phyloP scores from a whole-genome alignment of 1,139 yeast genomes.

The Debaryomyces nepalensis region DNA sequence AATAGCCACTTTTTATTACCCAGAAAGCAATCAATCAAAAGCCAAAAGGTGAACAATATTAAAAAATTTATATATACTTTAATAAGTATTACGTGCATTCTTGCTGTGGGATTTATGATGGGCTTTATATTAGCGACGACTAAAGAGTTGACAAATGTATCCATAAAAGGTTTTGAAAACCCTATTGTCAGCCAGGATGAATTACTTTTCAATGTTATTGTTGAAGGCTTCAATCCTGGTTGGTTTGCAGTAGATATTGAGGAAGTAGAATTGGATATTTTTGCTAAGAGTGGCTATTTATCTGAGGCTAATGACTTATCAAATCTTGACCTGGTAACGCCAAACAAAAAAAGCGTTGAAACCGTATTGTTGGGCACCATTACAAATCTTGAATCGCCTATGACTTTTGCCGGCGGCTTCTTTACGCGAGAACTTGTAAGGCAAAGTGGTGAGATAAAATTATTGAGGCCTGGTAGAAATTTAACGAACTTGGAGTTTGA shows the following conservation, averaged over 20 bases:
- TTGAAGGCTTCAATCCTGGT: slow-evolving; percentile 88
- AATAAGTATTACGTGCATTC: slow-evolving; percentile 55
- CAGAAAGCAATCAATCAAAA: slow-evolving; percentile 30
- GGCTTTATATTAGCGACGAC: slow-evolving; percentile 89
- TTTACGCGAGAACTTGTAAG: slow-evolving; percentile 61
- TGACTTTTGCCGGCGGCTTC: slow-evolving; percentile 78
- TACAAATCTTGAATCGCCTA: slow-evolving; percentile 67
- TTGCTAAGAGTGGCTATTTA: slow-evolving; percentile 75
- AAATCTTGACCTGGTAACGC: neutral
- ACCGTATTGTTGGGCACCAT: slow-evolving; percentile 82
- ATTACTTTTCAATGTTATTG: slow-evolving; percentile 74
- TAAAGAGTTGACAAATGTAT: slow-evolving; percentile 75
- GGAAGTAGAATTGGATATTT: slow-evolving; percentile 79
- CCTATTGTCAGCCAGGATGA: slow-evolving; percentile 85
- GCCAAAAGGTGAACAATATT: slow-evolving; percentile 39
- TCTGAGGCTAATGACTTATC: slow-evolving; percentile 21
- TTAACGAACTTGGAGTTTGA: slow-evolving; percentile 38
- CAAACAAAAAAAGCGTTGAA: slow-evolving; percentile 37
- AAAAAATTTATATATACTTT: slow-evolving; percentile 62
- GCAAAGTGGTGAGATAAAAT: slow-evolving; percentile 71
- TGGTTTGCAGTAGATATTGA: slow-evolving; percentile 68
- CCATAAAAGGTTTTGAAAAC: slow-evolving; percentile 64
- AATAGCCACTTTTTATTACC: slow-evolving; percentile 37
- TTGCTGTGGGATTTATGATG: slow-evolving; percentile 72
- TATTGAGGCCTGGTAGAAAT: slow-evolving; percentile 75